Evolutionary conservation across 2,329 filamentous ascomycete species (phyloP), one percentile per base, ranked within the genome.

Genomic region (Monosporascus sp.): DNA sequence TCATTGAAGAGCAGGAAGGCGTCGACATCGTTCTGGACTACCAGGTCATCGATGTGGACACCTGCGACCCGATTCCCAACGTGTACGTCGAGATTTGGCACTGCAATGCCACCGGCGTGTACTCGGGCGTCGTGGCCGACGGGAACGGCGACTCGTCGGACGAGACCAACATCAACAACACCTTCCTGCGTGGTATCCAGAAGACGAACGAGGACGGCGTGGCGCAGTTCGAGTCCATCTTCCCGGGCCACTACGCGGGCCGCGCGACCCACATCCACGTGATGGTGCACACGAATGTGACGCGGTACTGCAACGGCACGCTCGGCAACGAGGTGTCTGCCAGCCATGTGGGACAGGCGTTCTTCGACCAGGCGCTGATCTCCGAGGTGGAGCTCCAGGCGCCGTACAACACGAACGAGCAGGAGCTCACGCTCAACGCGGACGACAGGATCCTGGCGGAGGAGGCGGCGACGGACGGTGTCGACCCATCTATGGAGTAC

Each of bases 331-430:
- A 74, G 54, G 72, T 73, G 17, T 72, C 69, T 49, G 74, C 80
- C 53, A 76, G 78, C 7, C 83, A 87, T 68, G 74, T 86, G 39
- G 83, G 84, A 18, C 84, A 88, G 65, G 63, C 84, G 49, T 87
- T 83, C 74, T 83, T 84, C 64, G 82, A 86, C 65, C 78, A 85
- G 63, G 71, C 74, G 56, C 75, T 87, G 9, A 76, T 82, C 58
- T 60, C 61, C 25, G 57, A 70, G 39, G 80, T 86, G 51, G 77
- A 83, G 55, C 65, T 65, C 9, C 70, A 68, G 1, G 54, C 63
- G 0, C 77, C 79, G 0, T 82, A 82, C 66, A 65, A 54, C 5
- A 64, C 65, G 52, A 81, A 82, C 67, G 73, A 68, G 0, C 72
- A 78, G 54, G 49, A 57, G 0, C 51, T 78, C 20, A 83, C 76